Evolutionary conservation across 176 grass and related monocot species (phyloP).

Genomic region (Carex kokanica): DNA sequence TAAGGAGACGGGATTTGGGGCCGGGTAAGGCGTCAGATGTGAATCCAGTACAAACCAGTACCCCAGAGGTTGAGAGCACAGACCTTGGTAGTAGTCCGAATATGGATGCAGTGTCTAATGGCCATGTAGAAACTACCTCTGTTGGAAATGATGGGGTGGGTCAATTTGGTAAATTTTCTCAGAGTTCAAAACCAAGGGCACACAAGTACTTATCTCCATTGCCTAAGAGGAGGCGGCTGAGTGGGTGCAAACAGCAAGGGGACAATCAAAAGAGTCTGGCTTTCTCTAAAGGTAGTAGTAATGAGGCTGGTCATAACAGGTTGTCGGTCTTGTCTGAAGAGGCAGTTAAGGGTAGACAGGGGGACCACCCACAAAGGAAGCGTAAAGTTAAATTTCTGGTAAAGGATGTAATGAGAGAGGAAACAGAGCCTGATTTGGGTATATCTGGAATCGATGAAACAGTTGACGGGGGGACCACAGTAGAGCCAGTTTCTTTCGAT

Average conservation of each 20-base stretch:
- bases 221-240: slow-evolving; percentile 67
- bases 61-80: background rate
- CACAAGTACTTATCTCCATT: slow-evolving; percentile 68
- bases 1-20: background rate
- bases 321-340: background rate
- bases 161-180: slow-evolving; percentile 15
- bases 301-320: background rate
- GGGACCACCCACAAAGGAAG: background rate
- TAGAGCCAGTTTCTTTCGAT: background rate
- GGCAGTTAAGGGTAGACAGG: background rate
- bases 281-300: slow-evolving; percentile 33
- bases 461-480: background rate
- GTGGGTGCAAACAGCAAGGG: slow-evolving; percentile 59
- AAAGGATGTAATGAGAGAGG: slow-evolving; percentile 29
- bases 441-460: background rate
- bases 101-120: slow-evolving; percentile 1
- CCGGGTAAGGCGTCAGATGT: slow-evolving; percentile 6
- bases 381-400: slow-evolving; percentile 28
- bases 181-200: slow-evolving; percentile 45
- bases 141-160: slow-evolving; percentile 5
- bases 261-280: slow-evolving; percentile 27
- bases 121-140: slow-evolving; percentile 16
- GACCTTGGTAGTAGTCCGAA: background rate
- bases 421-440: background rate
- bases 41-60: background rate